Evolutionary conservation across 345 rosid species (phyloP), one percentile per base, ranked within the genome.

Genomic region (Barbarea vulgaris): DNA sequence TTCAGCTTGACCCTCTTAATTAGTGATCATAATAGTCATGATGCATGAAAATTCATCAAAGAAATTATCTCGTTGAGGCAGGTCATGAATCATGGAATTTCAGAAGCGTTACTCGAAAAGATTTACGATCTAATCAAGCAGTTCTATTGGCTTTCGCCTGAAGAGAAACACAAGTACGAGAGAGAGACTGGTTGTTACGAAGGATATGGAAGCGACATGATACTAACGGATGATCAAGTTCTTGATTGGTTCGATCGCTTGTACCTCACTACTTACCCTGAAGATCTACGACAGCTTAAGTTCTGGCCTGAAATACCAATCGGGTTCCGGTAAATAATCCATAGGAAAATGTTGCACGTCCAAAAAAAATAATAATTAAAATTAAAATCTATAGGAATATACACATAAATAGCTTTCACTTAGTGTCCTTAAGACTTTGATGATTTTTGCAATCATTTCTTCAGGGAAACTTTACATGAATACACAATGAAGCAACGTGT

Each of bases 211-310:
- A 87, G 71, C 57, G 98, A 93, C 56, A 77, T 81, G 83, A 79
- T 89, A 65, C 55, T 93, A 3, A 82, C 75, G 0, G 88, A 88
- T 61, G 66, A 83, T 24, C 93, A 89, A 81, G 87, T 82, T 39
- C 77, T 87, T 19, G 96, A 93, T 66, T 93, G 96, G 96, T 84
- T 72, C 10, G 93, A 88, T 75, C 83, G 91, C n/a, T 64, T 89
- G 76, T 82, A 80, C 30, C 84, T 93, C 62, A 69, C 55, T 7
- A 54, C 84, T 33, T 67, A 44, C 64, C 90, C 96, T n/a, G 77
- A 85, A 69, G 68, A 87, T 42, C 79, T 70, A 71, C 48, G 72
- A 19, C 70, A 81, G n/a, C 83, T 78, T 76, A 74, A 80, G 24
- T 73, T 82, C 52, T 89, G 91, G 98, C 95, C 95, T 9, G 34